Conservation (phyloP, 768 basidiomycete genomes). For the Mycena rebaudengoi region DNA sequence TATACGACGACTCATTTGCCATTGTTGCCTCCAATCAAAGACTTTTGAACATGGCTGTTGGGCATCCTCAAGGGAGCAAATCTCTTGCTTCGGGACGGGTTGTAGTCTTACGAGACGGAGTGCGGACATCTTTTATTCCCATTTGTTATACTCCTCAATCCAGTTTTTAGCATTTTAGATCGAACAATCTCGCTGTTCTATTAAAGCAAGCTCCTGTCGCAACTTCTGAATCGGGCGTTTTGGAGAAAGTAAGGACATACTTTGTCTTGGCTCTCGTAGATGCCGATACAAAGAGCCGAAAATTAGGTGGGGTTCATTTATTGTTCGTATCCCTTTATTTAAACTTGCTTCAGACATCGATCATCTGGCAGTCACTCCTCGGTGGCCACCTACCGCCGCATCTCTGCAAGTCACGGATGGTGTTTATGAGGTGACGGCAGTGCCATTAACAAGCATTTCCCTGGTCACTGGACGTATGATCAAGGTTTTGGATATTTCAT, state of each 20-base stretch:
- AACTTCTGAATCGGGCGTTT: conserved; percentile 48
- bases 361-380: conserved; percentile 67
- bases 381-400: conserved; percentile 74
- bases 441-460: conserved; percentile 78
- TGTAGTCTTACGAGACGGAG: conserved; percentile 83
- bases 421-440: conserved; percentile 70
- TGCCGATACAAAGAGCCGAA: conserved; percentile 61
- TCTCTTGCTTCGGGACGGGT: conserved; percentile 78
- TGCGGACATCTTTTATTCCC: conserved; percentile 45
- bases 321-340: neutral
- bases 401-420: conserved; percentile 57
- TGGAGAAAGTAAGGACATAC: conserved; percentile 65
- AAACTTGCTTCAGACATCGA: conserved; percentile 58
- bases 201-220: conserved; percentile 70
- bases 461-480: conserved; percentile 74
- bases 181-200: conserved; percentile 74
- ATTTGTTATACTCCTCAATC: neutral
- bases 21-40: conserved; percentile 69
- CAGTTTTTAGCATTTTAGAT: conserved; percentile 74
- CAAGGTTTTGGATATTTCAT: conserved; percentile 61
- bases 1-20: conserved; percentile 76
- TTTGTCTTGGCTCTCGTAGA: conserved; percentile 79
- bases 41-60: conserved; percentile 66
- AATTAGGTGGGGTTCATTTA: conserved; percentile 52
- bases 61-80: conserved; percentile 72